These are phyloP conservation scores for Hymenoscyphus linearis DNA, from an alignment of 2,329 filamentous ascomycete genomes.

Conservation along the genomic window DNA sequence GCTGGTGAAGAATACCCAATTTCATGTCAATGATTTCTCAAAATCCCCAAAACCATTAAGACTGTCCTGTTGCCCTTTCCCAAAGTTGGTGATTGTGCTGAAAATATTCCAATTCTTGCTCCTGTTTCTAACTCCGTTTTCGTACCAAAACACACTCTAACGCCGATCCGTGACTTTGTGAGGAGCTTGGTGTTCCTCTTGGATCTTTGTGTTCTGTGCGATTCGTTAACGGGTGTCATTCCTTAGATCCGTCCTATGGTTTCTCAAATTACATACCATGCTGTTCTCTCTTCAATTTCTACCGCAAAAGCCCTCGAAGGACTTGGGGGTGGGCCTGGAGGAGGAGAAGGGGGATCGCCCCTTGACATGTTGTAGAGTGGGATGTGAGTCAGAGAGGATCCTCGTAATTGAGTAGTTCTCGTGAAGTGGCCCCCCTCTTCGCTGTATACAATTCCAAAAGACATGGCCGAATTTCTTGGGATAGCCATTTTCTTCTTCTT, in stretches of 20 bases:
- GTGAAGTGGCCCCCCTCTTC: slow-evolving; percentile 31
- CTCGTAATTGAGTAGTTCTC: not conserved
- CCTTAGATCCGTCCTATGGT: not conserved
- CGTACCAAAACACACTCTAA: not conserved
- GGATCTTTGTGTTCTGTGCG: not conserved
- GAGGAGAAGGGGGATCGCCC: slow-evolving; percentile 9
- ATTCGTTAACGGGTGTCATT: not conserved
- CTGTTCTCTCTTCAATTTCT: not conserved
- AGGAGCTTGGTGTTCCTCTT: not conserved
- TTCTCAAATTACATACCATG: not conserved
- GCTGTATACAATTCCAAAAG: slow-evolving; percentile 22
- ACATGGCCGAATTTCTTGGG: not conserved
- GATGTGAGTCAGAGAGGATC: not conserved
- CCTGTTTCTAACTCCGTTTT: not conserved
- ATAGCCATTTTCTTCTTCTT: slow-evolving; percentile 4
- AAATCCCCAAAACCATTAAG: not conserved
- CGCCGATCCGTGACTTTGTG: not conserved
- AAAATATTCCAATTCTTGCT: not conserved
- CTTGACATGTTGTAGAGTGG: slow-evolving; percentile 9
- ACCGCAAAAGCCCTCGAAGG: slow-evolving; percentile 1
- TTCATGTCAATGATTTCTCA: not conserved
- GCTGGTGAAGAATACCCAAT: not conserved
- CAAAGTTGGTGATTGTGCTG: slow-evolving; percentile 2
- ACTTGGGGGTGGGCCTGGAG: slow-evolving; percentile 10
- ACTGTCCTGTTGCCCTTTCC: slow-evolving; percentile 1